phyloP scores from a whole-genome alignment of 2,329 filamentous ascomycete species.

The Bipolaris oryzae region DNA sequence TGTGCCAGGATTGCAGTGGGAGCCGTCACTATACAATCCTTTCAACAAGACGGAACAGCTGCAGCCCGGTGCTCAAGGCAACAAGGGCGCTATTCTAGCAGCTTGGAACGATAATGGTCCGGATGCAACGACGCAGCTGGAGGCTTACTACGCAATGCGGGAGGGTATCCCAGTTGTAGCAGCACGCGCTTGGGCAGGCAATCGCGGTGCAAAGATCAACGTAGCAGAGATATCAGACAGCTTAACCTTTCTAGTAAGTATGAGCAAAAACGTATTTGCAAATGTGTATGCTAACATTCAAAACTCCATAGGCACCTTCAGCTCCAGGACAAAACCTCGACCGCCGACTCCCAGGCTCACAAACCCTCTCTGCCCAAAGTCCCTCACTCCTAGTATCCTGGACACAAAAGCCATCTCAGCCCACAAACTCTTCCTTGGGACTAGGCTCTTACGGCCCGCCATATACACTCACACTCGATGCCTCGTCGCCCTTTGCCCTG shows the following conservation, averaged over 20 bases:
- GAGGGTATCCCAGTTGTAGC: conserved; percentile 54
- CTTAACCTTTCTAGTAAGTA: conserved; percentile 45
- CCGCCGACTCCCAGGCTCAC: conserved; percentile 30
- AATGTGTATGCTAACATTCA: background rate
- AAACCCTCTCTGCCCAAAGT: background rate
- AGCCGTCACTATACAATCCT: conserved; percentile 53
- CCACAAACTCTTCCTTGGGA: conserved; percentile 27
- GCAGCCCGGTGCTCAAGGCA: conserved; percentile 33
- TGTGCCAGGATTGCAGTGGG: conserved; percentile 53
- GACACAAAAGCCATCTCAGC: conserved; percentile 24
- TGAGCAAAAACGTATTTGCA: too few species aligned
- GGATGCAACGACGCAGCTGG: conserved; percentile 56
- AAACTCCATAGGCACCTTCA: conserved; percentile 27
- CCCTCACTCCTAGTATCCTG: conserved; percentile 41
- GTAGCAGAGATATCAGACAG: conserved; percentile 35
- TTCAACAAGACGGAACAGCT: conserved; percentile 52
- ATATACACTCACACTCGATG: conserved; percentile 51
- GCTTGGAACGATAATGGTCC: conserved; percentile 59
- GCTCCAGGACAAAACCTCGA: conserved; percentile 57
- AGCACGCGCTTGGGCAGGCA: conserved; percentile 52
- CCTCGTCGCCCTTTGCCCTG: conserved; percentile 54
- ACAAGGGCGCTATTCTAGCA: conserved; percentile 48
- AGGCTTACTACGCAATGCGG: conserved; percentile 57
- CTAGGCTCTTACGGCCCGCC: conserved; percentile 55
- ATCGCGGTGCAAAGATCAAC: conserved; percentile 43